These are phyloP conservation scores for Cinnamomum micranthum DNA, from an alignment of 164 flowering plant species.

Conservation along the genomic window DNA sequence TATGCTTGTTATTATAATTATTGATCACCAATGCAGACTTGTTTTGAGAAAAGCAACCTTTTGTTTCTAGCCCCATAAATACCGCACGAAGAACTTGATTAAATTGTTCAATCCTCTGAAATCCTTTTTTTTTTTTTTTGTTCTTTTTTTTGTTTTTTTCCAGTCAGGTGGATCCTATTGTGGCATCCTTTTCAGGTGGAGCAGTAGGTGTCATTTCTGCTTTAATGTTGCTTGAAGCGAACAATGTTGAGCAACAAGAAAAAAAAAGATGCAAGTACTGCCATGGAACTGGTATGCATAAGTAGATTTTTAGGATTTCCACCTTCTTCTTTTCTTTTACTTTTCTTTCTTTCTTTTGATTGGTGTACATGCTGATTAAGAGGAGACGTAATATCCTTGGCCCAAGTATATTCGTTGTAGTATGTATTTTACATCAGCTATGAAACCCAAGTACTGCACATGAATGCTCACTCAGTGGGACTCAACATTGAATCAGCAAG, in stretches of 20 bases:
- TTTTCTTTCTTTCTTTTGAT: neutral
- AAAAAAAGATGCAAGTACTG: constrained; percentile 90
- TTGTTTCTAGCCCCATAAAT: neutral
- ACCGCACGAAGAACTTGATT: neutral
- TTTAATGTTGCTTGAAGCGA: constrained; percentile 81
- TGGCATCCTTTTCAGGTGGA: constrained; percentile 93
- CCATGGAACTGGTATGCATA: constrained; percentile 64
- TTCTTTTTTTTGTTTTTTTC: neutral
- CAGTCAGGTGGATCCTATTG: constrained; percentile 97
- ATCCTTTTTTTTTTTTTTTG: neutral
- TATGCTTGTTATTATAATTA: neutral
- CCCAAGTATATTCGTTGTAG: too few relatives aligned
- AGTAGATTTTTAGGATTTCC: neutral
- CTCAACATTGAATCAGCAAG: too few relatives aligned
- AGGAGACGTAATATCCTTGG: too few relatives aligned
- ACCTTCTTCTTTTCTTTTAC: neutral
- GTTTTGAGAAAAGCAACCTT: neutral
- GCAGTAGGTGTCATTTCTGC: constrained; percentile 95
- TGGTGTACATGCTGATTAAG: too few relatives aligned
- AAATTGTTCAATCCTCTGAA: constrained; percentile 1
- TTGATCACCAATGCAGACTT: neutral
- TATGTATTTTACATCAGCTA: too few relatives aligned
- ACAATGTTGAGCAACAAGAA: constrained; percentile 87
- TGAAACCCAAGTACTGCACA: too few relatives aligned
- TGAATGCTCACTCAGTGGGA: too few relatives aligned